These are phyloP conservation scores for Amanita exitialis DNA, from an alignment of 768 basidiomycete species.

Conservation along the genomic window DNA sequence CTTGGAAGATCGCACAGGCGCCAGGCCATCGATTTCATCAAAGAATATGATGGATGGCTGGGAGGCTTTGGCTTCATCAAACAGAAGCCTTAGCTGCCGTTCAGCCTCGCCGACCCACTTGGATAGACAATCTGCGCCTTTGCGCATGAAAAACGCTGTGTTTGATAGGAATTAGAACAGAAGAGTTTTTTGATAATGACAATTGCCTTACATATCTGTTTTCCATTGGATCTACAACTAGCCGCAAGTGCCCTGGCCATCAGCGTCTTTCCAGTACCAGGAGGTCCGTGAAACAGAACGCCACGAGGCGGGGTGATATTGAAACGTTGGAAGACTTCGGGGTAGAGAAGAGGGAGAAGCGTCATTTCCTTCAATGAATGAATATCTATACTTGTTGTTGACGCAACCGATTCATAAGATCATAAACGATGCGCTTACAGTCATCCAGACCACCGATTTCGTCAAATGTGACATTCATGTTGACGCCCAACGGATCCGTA, in stretches of 20 bases:
- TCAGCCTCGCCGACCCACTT: conserved; percentile 99
- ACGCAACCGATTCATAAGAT: background rate
- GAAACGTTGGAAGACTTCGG: conserved; percentile 93
- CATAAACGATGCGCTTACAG: conserved; percentile 31
- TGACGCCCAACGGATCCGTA: conserved; percentile 91
- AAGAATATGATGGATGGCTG: conserved; percentile 99
- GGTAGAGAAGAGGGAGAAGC: conserved; percentile 86
- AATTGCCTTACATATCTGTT: conserved; percentile 66
- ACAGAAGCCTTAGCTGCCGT: conserved; percentile 86
- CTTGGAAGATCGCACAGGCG: conserved; percentile 95
- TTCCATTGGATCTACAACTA: conserved; percentile 78
- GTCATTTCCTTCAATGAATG: conserved; percentile 99
- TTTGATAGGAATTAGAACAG: background rate
- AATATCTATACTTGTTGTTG: conserved; percentile 49
- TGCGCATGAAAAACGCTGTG: conserved; percentile 98
- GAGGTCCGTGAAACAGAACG: conserved; percentile 95
- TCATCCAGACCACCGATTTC: conserved; percentile 95
- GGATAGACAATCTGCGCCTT: conserved; percentile 94
- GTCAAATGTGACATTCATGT: conserved; percentile 89
- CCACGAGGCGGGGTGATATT: conserved; percentile 92
- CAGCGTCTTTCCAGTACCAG: conserved; percentile 96
- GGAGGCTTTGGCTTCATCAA: conserved; percentile 87
- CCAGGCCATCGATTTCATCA: conserved; percentile 98
- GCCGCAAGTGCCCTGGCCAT: conserved; percentile 91
- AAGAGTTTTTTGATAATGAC: background rate